phyloP scores from a whole-genome alignment of 2,329 filamentous ascomycete species.

The Aspergillus clavatus region DNA sequence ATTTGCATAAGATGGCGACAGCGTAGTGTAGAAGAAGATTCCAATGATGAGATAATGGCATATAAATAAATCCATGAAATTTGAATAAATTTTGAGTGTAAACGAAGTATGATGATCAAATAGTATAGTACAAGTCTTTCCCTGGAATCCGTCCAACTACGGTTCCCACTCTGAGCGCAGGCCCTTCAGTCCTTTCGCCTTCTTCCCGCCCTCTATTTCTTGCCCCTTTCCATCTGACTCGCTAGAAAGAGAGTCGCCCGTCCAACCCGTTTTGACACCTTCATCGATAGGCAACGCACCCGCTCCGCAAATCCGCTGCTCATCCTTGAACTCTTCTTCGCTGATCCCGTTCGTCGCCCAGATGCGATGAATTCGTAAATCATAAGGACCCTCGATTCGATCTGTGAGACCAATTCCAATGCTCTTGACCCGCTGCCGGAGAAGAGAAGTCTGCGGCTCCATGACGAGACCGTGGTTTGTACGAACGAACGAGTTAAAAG shows the following conservation, averaged over 20 bases:
- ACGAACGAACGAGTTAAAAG: slow-evolving; percentile 87
- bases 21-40: too few species aligned
- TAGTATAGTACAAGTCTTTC: neutral
- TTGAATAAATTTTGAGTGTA: neutral
- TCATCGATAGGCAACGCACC: slow-evolving; percentile 37
- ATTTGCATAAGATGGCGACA: neutral
- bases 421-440: slow-evolving; percentile 78
- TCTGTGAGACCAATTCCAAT: slow-evolving; percentile 88
- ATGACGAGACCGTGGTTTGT: slow-evolving; percentile 90
- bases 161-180: slow-evolving; percentile 34
- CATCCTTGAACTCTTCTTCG: slow-evolving; percentile 38
- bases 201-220: slow-evolving; percentile 14
- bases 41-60: too few species aligned
- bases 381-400: slow-evolving; percentile 79
- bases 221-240: slow-evolving; percentile 8
- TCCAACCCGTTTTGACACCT: slow-evolving; percentile 29
- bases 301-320: slow-evolving; percentile 36
- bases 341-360: slow-evolving; percentile 80
- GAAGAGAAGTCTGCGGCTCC: slow-evolving; percentile 85
- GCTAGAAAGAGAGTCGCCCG: slow-evolving; percentile 3
- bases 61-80: too few species aligned
- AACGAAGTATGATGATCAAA: slow-evolving; percentile 1
- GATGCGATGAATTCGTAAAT: slow-evolving; percentile 75
- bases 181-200: slow-evolving; percentile 33
- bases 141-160: slow-evolving; percentile 10